Evolutionary conservation across 2,329 filamentous ascomycete species (phyloP), one percentile per base, ranked within the genome.

Genomic region (Cladosporium halotolerans): DNA sequence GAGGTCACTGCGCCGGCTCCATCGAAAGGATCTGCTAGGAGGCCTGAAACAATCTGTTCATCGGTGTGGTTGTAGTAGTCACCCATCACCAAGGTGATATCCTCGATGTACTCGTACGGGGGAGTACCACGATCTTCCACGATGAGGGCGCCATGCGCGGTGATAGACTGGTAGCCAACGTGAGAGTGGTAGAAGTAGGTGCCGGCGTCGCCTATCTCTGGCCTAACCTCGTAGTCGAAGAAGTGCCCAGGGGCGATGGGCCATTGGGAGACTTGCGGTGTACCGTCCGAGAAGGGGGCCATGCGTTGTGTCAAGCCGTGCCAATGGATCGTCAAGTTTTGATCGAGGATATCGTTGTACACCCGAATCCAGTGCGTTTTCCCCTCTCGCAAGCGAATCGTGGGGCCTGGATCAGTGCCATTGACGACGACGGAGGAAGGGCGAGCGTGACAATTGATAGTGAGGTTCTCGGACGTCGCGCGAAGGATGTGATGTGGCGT

Each of bases 161-260:
- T 80, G 33, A 79, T 67, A 0, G 79, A 78, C 62, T 86, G 82
- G 54, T 85, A 79, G 0, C 76, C 82, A 13, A 86, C 73, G 56
- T 86, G 84, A 0, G 82, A 85, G 62, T 86, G 83, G 61, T 86
- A 86, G 63, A 83, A 85, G 62, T 85, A 86, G 0, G 82, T 81
- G 4, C 83, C 84, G 0, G 80, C 77, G 51, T 81, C 76, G 5
- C 76, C 77, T 1, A 64, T 41, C 3, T 77, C 66, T 0, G 80
- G 76, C 13, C 73, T 73, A 3, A 86, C 68, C 61, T 86, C 82
- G 62, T 86, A 86, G 68, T 86, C 84, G 65, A 86, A 86, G 68
- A 79, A 86, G 55, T 80, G 74, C 1, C 72, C 67, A 0, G 81
- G 75, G 0, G 80, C 76, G 36, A 86, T 85, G 0, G 83, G 82